Base-by-base conservation (phyloP, 208 protist species). In the Trypanosoma congolense region DNA sequence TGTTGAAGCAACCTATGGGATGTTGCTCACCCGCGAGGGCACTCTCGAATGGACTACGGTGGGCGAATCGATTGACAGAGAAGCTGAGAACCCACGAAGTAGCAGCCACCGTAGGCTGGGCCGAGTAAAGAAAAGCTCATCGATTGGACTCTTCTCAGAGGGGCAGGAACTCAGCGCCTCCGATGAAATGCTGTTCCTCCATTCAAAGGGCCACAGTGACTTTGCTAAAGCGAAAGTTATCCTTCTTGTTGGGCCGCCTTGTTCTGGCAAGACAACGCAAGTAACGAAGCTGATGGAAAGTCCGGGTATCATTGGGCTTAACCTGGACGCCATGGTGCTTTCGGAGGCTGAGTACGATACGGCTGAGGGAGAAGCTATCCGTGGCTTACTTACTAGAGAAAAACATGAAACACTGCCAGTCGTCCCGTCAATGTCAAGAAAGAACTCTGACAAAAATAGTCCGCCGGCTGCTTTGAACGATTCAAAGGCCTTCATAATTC, bases 181-280 rank as follows among this genome's bases (percentile, higher is more conserved):
- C 24, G 53, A 55, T 16, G 49, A 50, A 58, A 46, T 12, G 16
- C 9, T 22, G 31, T 25, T 16, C 14, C 5, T 18, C 5, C 16
- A 48, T 14, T 22, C 12, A 24, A 8, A 24, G 18, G 16, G 48
- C 46, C 5, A 60, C 19, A n/a, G 5, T 18, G 8, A 21, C 10
- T 5, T 33, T 31, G 22, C 55, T 12, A 70, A 61, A 40, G 48
- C 51, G 26, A 76, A 59, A 30, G 5, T 73, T 18, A 36, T 95
- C 12, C 44, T 97, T 16, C 30, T 97, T 43, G 58, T 83, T 14
- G 90, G 90, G 0, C 87, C 90, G 5, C 82, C 90, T 16, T 65
- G 75, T 45, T 73, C 79, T 19, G 87, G 83, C 4, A 93, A 93
- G 58, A 83, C 84, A 8, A 79, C 70, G 2, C 61, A 91, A 43